Percentiles rank a stretch among this genome's conserved stretches.
Conservation (phyloP, 257 asterid genomes). For the Knoxia roxburghii region DNA sequence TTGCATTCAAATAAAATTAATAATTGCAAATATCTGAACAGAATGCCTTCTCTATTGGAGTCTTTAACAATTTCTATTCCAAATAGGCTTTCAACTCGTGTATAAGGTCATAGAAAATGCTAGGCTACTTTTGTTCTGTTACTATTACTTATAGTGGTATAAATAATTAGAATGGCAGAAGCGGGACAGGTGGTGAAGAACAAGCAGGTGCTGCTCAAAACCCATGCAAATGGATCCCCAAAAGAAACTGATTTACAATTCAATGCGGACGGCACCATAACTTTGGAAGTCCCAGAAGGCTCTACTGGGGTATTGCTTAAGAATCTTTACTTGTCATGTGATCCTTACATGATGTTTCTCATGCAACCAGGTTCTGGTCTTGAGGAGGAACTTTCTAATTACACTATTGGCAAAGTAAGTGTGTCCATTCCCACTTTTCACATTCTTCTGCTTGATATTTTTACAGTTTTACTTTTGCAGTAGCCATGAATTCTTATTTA, state of each 20-base stretch:
- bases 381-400: not conserved
- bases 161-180: not conserved
- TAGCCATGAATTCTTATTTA: not conserved
- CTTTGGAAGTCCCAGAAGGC: conserved; percentile 13
- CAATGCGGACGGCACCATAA: not conserved
- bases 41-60: not conserved
- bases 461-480: not conserved
- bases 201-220: conserved; percentile 1
- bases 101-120: not conserved
- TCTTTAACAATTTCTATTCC: not conserved
- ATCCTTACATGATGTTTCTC: conserved; percentile 1
- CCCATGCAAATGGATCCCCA: conserved; percentile 1
- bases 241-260: conserved; percentile 12
- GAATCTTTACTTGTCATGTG: conserved; percentile 16
- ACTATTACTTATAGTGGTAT: not conserved
- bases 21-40: not conserved
- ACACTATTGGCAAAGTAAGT: conserved; percentile 17
- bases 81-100: not conserved
- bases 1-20: not conserved
- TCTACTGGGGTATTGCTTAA: conserved; percentile 12
- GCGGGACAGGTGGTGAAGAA: not conserved
- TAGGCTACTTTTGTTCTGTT: not conserved
- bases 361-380: conserved; percentile 4
- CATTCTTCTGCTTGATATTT: not conserved
- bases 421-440: not conserved